Evolutionary conservation across 257 asterid species (phyloP), one percentile per base, ranked within the genome.

Genomic region (Solanum chmielewskii): DNA sequence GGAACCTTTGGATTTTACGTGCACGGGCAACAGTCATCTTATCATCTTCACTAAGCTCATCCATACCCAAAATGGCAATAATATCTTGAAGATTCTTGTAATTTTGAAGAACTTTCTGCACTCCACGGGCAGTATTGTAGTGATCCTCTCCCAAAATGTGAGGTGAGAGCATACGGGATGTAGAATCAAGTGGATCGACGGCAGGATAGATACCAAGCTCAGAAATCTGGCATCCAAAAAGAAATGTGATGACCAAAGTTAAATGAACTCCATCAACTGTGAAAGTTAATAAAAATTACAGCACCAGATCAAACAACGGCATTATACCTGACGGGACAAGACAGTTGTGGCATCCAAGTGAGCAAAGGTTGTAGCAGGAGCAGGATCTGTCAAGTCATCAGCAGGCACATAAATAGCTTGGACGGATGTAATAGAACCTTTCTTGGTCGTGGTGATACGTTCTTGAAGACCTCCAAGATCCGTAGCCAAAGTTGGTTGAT

Each of bases 351-450:
- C 99, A 88, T 97, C 99, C 98, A 97, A 97, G 93, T 97, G 99
- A 91, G 99, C 99, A 88, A 97, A 97, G 60, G 99, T 97, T 16
- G 99, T 97, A 78, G 99, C 99, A 59, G 99, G 99, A 68, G 99
- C 99, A 47, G 99, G 99, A 94, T 97, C 99, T n/a, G 99, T 97
- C 98, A 97, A 94, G 92, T 97, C 99, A 90, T 97, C 99, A 90
- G 99, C 99, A 49, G 99, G 99, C 92, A 97, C 99, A 90, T 97
- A 97, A 85, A 97, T 97, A 89, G 99, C 99, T 89, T 97, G 99
- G 87, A 96, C 99, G 1, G 99, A 96, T 73, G 98, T 96, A 86
- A 96, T 96, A 73, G 99, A 96, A 49, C 99, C 99, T 88, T 96
- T 96, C 93, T 93, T 96, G 27, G 99, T 96, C 4, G 98, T 96